Percentiles rank a stretch among this genome's conserved stretches.
phyloP scores from a whole-genome alignment of 495 filamentous ascomycete species.

The Penicillium psychrofluorescens region DNA sequence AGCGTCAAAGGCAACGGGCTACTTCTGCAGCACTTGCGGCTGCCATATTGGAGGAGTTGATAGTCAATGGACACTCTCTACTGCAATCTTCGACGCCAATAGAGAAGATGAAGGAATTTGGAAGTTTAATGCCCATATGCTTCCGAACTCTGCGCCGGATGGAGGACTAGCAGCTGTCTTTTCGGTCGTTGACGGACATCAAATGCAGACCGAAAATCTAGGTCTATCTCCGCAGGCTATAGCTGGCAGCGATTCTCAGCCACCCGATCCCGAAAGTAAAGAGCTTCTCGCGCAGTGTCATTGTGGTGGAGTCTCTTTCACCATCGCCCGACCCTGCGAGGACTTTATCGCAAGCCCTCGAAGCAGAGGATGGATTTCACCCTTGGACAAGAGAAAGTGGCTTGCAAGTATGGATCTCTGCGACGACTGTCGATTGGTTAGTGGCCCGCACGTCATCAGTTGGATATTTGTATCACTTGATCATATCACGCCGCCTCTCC shows the following conservation, averaged over 20 bases:
- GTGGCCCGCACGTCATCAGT: slow-evolving; percentile 35
- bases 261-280: background rate
- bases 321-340: slow-evolving; percentile 24
- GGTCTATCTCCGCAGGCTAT: background rate
- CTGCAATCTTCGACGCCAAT: slow-evolving; percentile 21
- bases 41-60: slow-evolving; percentile 29
- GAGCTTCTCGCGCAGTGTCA: slow-evolving; percentile 36
- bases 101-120: slow-evolving; percentile 20
- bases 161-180: slow-evolving; percentile 36
- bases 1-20: slow-evolving; percentile 7
- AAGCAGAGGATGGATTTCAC: slow-evolving; percentile 32
- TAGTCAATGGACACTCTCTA: slow-evolving; percentile 20
- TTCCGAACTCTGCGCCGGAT: slow-evolving; percentile 35
- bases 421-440: slow-evolving; percentile 42
- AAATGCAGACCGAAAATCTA: slow-evolving; percentile 13
- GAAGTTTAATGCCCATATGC: slow-evolving; percentile 30
- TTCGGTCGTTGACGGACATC: slow-evolving; percentile 15
- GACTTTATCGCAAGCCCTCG: slow-evolving; percentile 19
- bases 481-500: slow-evolving; percentile 9
- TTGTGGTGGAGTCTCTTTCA: slow-evolving; percentile 42
- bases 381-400: slow-evolving; percentile 30
- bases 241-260: background rate
- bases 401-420: slow-evolving; percentile 39
- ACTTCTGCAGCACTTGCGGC: slow-evolving; percentile 42
- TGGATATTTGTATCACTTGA: slow-evolving; percentile 33